Base-by-base conservation (phyloP, 1,284 basidiomycete genomes). In the Coniophora puteana region DNA sequence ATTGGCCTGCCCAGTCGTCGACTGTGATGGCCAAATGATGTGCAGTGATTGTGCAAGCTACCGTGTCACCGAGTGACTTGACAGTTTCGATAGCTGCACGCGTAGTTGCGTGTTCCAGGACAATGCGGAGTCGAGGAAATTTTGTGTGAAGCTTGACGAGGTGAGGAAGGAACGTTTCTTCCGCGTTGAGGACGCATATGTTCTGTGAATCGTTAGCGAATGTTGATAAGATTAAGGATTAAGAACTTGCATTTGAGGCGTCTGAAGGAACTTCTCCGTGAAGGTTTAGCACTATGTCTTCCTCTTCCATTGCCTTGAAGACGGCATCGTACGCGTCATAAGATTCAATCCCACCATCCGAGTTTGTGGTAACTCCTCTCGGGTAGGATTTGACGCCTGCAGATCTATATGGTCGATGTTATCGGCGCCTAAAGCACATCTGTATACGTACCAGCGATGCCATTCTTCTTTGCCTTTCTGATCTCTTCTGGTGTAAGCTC, bases 321-420 rank as follows among this genome's bases (percentile, higher is more conserved):
- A 98, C 81, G 23, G 89, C 87, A 66, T 98, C 96, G 65, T 97
- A 99, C 1, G 80, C 74, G 51, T 91, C 90, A 57, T 99, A 99
- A 30, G 92, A 92, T 62, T 99, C 95, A 53, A 99, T 97, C 8
- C 96, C 96, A 29, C 89, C 84, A 47, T 94, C 92, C 25, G 92
- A 96, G 66, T 98, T 97, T 38, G 96, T 99, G 8, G 96, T 99
- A 2, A 99, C 96, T 11, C 96, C 96, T 49, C 92, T 77, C 35
- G 96, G 96, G 62, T 99, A 99, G 18, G 89, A 93, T 68, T 99
- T 99, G 53, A 99, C 93, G 28, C 96, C 94, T 83, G n/a, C n/a
- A n/a, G n/a, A n/a, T n/a, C n/a, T n/a, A n/a, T n/a, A n/a, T n/a
- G n/a, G n/a, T 37, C 29, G 30, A 31, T 22, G 26, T 22, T 30